Percentiles rank a stretch among this genome's conserved stretches.
Evolutionary conservation across 106 monocot genomes (phyloP).

Genomic region (Narthecium ossifragum): DNA sequence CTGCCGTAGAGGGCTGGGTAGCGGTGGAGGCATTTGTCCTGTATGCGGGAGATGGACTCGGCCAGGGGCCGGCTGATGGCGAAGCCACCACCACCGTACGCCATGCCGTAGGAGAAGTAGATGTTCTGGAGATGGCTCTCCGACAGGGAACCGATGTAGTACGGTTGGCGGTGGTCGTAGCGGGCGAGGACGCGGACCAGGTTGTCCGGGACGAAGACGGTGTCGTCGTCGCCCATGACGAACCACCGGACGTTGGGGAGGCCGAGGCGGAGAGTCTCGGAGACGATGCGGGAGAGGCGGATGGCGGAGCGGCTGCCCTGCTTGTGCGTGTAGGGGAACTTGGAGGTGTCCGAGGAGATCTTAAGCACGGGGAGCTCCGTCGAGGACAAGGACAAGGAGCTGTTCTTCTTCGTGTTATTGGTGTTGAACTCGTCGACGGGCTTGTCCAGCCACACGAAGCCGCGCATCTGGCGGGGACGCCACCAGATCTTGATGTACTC

Average conservation of each 20-base stretch:
- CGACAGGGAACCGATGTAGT: slow-evolving; percentile 44
- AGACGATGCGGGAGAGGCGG: slow-evolving; percentile 87
- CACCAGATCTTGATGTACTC: slow-evolving; percentile 45
- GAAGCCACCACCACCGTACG: slow-evolving; percentile 50
- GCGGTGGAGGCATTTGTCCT: slow-evolving; percentile 33
- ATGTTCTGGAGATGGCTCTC: slow-evolving; percentile 45
- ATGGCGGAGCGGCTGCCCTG: slow-evolving; percentile 73
- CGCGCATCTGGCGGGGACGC: slow-evolving; percentile 20
- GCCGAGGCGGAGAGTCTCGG: slow-evolving; percentile 61
- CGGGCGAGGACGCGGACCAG: slow-evolving; percentile 25
- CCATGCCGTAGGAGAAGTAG: slow-evolving; percentile 36
- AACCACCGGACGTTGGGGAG: slow-evolving; percentile 55
- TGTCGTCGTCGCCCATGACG: slow-evolving; percentile 95
- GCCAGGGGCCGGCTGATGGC: slow-evolving; percentile 49
- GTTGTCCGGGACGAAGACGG: slow-evolving; percentile 51
- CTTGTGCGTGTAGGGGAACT: slow-evolving; percentile 58
- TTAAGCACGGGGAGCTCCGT: background rate
- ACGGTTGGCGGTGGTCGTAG: slow-evolving; percentile 33
- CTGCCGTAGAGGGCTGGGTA: slow-evolving; percentile 48
- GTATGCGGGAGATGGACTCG: slow-evolving; percentile 15
- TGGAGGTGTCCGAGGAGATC: slow-evolving; percentile 62
- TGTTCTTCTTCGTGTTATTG: too few relatives aligned
- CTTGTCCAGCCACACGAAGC: slow-evolving; percentile 35
- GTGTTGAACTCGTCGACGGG: slow-evolving; percentile 3
- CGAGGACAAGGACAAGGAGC: background rate